Evolutionary conservation across 2,329 filamentous ascomycete genomes (phyloP).

Genomic region (Xylariaceae sp.): DNA sequence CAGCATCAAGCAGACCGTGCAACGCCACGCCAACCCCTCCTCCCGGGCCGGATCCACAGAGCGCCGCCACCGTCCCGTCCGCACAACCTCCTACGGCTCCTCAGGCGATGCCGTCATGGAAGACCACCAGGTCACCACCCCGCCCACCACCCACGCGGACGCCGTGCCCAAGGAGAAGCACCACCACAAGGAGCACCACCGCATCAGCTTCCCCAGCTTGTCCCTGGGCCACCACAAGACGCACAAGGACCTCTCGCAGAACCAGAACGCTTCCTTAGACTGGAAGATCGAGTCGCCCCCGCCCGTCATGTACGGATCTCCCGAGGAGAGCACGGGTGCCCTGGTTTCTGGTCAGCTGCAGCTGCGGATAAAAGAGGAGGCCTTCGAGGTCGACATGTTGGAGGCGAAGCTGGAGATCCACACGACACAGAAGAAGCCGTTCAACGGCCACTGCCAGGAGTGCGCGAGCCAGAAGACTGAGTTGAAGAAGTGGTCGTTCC

Average conservation of each 20-base stretch:
- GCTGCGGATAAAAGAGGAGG: conserved; percentile 63
- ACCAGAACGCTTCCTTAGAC: conserved; percentile 41
- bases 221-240: conserved; percentile 38
- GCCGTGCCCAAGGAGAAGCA: conserved; percentile 33
- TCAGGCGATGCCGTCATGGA: conserved; percentile 35
- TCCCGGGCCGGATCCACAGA: conserved; percentile 23
- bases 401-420: conserved; percentile 66
- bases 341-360: conserved; percentile 79
- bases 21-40: conserved; percentile 31
- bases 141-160: conserved; percentile 36
- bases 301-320: conserved; percentile 72
- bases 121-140: conserved; percentile 23
- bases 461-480: conserved; percentile 69
- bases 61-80: conserved; percentile 30
- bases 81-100: conserved; percentile 35
- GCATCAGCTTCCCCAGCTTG: conserved; percentile 37
- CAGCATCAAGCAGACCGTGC: conserved; percentile 40
- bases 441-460: conserved; percentile 69
- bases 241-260: conserved; percentile 37
- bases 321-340: conserved; percentile 72
- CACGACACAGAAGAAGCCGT: conserved; percentile 74
- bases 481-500: conserved; percentile 73
- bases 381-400: conserved; percentile 65
- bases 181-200: conserved; percentile 36
- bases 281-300: conserved; percentile 80